Base-by-base conservation (phyloP, 2,329 filamentous ascomycete genomes). In the Pseudopyrenochaeta lycopersici region DNA sequence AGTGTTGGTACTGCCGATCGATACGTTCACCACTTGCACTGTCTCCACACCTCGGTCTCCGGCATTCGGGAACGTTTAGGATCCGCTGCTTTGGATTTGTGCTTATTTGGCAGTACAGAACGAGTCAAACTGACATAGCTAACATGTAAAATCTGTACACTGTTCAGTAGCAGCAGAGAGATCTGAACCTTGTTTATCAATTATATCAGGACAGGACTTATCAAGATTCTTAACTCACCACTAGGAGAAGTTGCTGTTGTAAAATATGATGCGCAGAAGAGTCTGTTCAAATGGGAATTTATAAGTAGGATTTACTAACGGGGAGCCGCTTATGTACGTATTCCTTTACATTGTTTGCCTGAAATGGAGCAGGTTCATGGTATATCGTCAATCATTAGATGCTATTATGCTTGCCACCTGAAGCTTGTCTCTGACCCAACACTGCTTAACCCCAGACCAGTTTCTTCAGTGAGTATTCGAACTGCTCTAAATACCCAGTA, bases 391-490 rank as follows among this genome's bases (percentile, higher is more conserved):
- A 41, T 29, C 39, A 29, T 41, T 7, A 41, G 6, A 17, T 38
- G 14, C 9, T 41, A 11, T n/a, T 41, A 11, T n/a, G 10, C 20
- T 18, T 18, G 15, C 6, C 31, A 31, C 5, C 15, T 17, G 2
- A 5, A 14, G 21, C 36, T 40, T 10, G 12, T 36, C 14, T 15
- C 9, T 31, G 10, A 18, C 21, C 27, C 31, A n/a, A 38, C 14
- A 11, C 23, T 27, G 23, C 9, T 58, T 44, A 86, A 2, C 83
- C 82, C 95, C 95, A 98, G 11, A 99, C 92, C 72, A 98, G 78
- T 81, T 91, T 96, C 85, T 97, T 97, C 67, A 98, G 83, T 54
- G 89, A 90, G 80, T 98, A 92, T 1, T 92, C 91, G 68, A 96
- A 77, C 73, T 94, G 89, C 76, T 97, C 94, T 46, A 98, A 75